Conservation (phyloP, 441 rosid species). For the Croton setiger region DNA sequence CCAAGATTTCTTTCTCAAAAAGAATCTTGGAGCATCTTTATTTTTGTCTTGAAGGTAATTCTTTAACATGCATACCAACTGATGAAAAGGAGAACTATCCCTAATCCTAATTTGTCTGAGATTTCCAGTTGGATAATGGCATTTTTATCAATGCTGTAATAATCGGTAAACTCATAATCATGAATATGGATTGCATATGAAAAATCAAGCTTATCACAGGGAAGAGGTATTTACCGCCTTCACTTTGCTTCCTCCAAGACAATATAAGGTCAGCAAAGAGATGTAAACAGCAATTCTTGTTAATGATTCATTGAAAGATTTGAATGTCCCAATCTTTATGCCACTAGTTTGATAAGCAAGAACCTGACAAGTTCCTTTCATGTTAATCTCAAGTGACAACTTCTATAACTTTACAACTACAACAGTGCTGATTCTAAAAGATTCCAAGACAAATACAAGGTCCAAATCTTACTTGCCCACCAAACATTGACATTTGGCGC, state of each 20-base stretch:
- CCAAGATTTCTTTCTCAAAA: not conserved
- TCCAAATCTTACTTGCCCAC: constrained; percentile 56
- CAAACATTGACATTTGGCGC: constrained; percentile 82
- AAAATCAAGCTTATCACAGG: constrained; percentile 10
- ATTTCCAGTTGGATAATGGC: not conserved
- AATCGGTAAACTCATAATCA: not conserved
- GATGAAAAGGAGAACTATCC: not conserved
- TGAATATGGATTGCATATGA: not conserved
- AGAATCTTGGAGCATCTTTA: not conserved
- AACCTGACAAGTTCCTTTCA: constrained; percentile 51
- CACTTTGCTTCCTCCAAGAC: constrained; percentile 96
- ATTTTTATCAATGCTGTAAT: not conserved
- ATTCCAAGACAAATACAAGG: constrained; percentile 15
- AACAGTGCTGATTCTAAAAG: not conserved
- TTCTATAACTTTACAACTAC: constrained; percentile 8
- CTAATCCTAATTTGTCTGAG: not conserved
- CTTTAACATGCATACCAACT: not conserved
- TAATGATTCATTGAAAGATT: constrained; percentile 81
- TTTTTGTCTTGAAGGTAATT: not conserved
- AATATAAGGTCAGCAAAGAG: constrained; percentile 78
- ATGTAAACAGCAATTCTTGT: constrained; percentile 88
- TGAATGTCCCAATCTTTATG: constrained; percentile 86
- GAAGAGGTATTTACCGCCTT: constrained; percentile 66
- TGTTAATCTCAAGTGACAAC: constrained; percentile 11
- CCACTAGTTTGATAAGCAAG: constrained; percentile 79